These are phyloP conservation scores for Coriaria nepalensis DNA, from an alignment of 306 rosid genomes.

Conservation along the genomic window DNA sequence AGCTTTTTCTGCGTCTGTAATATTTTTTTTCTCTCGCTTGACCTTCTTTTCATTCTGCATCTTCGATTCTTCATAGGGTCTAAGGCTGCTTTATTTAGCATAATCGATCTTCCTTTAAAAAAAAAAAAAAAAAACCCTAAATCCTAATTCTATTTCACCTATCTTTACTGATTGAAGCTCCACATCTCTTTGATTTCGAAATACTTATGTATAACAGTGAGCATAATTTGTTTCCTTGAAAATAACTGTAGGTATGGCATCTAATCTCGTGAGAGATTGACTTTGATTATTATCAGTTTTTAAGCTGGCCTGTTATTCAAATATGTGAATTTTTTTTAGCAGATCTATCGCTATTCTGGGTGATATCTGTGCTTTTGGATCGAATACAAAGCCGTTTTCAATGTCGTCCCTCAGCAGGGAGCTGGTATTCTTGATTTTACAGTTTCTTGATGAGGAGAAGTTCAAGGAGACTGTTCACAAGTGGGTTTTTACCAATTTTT, in stretches of 20 bases:
- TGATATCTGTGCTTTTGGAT: conserved; percentile 31
- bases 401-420: conserved; percentile 99
- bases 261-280: background rate
- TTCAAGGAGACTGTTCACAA: conserved; percentile 97
- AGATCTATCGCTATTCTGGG: conserved; percentile 58
- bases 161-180: conserved; percentile 8
- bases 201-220: no score
- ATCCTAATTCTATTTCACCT: conserved; percentile 18
- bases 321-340: conserved; percentile 18
- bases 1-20: conserved; percentile 24
- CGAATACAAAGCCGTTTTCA: conserved; percentile 27
- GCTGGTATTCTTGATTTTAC: conserved; percentile 97
- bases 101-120: conserved; percentile 25
- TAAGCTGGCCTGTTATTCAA: conserved; percentile 13
- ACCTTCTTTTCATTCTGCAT: conserved; percentile 40
- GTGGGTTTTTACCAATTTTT: conserved; percentile 34
- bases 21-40: conserved; percentile 15
- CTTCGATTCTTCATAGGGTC: conserved; percentile 47
- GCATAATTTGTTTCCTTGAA: no score
- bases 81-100: conserved; percentile 47
- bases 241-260: conserved; percentile 7
- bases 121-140: conserved; percentile 13
- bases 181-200: no score
- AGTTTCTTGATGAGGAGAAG: conserved; percentile 97
- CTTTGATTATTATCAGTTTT: conserved; percentile 16